Conservation (phyloP, 2,329 filamentous ascomycete genomes). For the Nemania bipapillata region DNA sequence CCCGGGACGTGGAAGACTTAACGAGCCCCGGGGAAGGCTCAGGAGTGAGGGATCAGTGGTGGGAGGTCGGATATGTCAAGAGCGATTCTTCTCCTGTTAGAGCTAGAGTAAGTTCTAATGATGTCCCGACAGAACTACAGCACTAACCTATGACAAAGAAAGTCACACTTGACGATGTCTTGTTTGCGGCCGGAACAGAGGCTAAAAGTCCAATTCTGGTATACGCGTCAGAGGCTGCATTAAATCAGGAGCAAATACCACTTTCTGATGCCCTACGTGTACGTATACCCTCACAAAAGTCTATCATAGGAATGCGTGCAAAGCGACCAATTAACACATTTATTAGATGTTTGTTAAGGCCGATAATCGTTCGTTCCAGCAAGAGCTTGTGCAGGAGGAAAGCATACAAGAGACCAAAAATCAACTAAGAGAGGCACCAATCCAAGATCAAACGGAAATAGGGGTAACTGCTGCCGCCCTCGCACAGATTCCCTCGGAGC, state of each 20-base stretch:
- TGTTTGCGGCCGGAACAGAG: slow-evolving; percentile 60
- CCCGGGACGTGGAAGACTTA: slow-evolving; percentile 55
- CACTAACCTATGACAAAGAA: slow-evolving; percentile 55
- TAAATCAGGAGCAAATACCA: slow-evolving; percentile 51
- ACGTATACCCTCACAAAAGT: slow-evolving; percentile 27
- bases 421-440: slow-evolving; percentile 37
- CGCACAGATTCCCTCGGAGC: slow-evolving; percentile 31
- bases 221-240: slow-evolving; percentile 64
- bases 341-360: slow-evolving; percentile 61
- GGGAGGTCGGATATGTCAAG: slow-evolving; percentile 61
- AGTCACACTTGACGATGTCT: slow-evolving; percentile 58
- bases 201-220: slow-evolving; percentile 62
- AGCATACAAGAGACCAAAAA: background rate
- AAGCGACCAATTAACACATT: slow-evolving; percentile 37
- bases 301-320: background rate
- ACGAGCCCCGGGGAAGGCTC: slow-evolving; percentile 56
- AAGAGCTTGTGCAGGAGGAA: slow-evolving; percentile 59
- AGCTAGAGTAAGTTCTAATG: slow-evolving; percentile 58
- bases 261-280: slow-evolving; percentile 57
- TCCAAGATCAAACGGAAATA: slow-evolving; percentile 19
- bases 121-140: background rate
- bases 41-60: slow-evolving; percentile 63
- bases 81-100: slow-evolving; percentile 57
- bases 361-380: slow-evolving; percentile 64
- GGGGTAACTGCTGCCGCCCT: slow-evolving; percentile 39